Base-by-base conservation (phyloP, 495 filamentous ascomycete species). In the Aspergillus coremiiformis region DNA sequence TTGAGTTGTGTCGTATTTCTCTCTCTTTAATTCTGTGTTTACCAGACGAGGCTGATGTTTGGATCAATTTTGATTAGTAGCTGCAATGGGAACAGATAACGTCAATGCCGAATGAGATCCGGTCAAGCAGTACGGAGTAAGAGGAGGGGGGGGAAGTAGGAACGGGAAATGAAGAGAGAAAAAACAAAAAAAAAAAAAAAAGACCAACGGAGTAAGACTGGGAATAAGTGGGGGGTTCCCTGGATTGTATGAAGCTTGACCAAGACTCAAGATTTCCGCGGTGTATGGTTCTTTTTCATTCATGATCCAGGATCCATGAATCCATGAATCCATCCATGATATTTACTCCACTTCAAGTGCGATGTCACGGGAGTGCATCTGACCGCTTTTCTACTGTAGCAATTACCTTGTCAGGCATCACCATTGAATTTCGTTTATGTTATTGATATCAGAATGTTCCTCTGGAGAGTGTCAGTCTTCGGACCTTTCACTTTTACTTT, bases 221-320 rank as follows among this genome's bases (percentile, higher is more conserved):
- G 49, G 47, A 23, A 27, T 33, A 39, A 46, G 53, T 62, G 55
- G 55, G 54, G 56, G 51, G 14, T 57, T 62, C 59, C 56, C 51
- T 62, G 59, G 55, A 52, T 55, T 45, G 45, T 42, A 44, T 26
- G 59, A 62, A 62, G 59, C 59, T 62, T 62, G 59, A 55, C 59
- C 53, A 49, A 50, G 49, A 46, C 53, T 46, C 49, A 37, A 46
- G 53, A 20, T 39, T 24, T 19, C 35, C 50, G 42, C 22, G 20
- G 44, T 29, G 44, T 46, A 47, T 59, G 39, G 49, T 44, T 55
- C 32, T 14, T 15, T 14, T 15, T 14, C 9, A 4, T 35, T 35
- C 12, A 12, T 35, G 32, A 15, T 35, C 32, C 41, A 42, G 30
- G 37, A 41, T 27, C 47, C 23, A 15, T 42, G 33, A 37, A 22